Conservation (phyloP, 768 basidiomycete genomes). For the Pisolithus sp. region DNA sequence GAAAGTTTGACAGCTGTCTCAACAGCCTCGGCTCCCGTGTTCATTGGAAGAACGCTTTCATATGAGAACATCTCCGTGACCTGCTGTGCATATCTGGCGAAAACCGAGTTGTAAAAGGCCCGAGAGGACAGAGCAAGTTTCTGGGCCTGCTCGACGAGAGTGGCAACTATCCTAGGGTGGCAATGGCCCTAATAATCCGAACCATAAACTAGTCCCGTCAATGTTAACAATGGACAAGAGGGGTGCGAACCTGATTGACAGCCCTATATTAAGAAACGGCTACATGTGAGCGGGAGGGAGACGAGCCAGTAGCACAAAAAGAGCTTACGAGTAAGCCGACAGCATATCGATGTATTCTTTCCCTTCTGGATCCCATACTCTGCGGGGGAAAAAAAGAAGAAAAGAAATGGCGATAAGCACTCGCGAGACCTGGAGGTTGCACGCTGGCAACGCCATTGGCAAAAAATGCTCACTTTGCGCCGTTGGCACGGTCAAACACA, state of each 20-base stretch:
- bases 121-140: constrained; percentile 90
- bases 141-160: constrained; percentile 79
- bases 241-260: constrained; percentile 68
- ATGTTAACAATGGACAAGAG: background rate
- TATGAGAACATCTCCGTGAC: constrained; percentile 82
- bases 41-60: constrained; percentile 97
- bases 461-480: constrained; percentile 72
- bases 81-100: constrained; percentile 84
- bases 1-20: constrained; percentile 96
- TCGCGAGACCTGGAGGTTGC: background rate
- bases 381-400: constrained; percentile 15
- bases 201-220: background rate
- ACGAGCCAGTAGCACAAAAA: background rate
- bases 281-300: constrained; percentile 3
- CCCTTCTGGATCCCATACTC: constrained; percentile 93
- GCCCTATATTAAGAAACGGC: constrained; percentile 42
- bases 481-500: constrained; percentile 86
- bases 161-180: constrained; percentile 78
- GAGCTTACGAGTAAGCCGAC: constrained; percentile 87
- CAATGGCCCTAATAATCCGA: constrained; percentile 66
- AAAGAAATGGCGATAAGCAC: background rate
- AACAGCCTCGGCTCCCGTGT: constrained; percentile 97
- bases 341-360: constrained; percentile 97
- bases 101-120: constrained; percentile 91
- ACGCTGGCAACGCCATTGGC: constrained; percentile 14